Percentiles rank a stretch among this genome's conserved stretches.
phyloP scores from a whole-genome alignment of 768 basidiomycete genomes.

The Phanerodontia chrysosporium region DNA sequence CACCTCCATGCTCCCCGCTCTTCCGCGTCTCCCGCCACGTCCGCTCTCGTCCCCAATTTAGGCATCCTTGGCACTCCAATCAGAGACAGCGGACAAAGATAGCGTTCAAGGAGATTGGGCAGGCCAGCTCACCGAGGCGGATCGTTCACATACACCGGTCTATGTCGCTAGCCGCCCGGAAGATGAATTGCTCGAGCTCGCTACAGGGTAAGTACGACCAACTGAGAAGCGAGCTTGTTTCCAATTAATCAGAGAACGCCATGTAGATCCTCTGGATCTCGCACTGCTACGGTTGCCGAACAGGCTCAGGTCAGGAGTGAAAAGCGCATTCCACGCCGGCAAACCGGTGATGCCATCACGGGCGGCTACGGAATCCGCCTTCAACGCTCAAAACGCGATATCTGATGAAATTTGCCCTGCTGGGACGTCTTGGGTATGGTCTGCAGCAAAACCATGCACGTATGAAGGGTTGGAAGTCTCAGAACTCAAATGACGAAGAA shows the following conservation, averaged over 20 bases:
- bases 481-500: too few species aligned
- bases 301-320: too few species aligned
- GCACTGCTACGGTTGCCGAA: too few species aligned
- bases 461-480: too few species aligned
- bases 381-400: too few species aligned
- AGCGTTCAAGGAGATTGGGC: neutral
- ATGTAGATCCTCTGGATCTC: conserved; percentile 8
- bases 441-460: too few species aligned
- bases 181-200: neutral
- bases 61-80: neutral
- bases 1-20: neutral
- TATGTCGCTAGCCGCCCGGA: neutral
- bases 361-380: too few species aligned
- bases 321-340: too few species aligned
- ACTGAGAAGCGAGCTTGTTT: neutral
- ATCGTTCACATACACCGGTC: neutral
- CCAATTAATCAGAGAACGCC: conserved; percentile 7
- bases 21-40: neutral
- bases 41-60: neutral
- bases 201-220: neutral
- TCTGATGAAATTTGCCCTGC: too few species aligned
- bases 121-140: too few species aligned
- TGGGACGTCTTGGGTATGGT: too few species aligned
- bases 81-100: neutral
- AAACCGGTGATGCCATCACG: too few species aligned